Evolutionary conservation across 2,329 filamentous ascomycete genomes (phyloP).

Genomic region (Trichoderma lentiforme): DNA sequence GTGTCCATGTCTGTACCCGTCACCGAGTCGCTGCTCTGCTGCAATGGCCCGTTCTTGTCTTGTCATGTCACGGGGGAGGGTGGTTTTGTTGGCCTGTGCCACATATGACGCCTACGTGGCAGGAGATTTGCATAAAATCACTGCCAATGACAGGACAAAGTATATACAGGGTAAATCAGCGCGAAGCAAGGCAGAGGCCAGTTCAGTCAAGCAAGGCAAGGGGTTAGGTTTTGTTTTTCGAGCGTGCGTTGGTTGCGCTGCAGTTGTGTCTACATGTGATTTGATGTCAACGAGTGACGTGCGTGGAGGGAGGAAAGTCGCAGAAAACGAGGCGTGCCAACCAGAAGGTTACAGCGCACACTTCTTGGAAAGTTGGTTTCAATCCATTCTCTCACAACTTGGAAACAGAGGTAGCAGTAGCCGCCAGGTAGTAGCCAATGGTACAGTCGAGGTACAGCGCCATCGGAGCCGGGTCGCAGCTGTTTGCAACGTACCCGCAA

Average conservation of each 20-base stretch:
- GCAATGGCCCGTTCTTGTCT: background rate
- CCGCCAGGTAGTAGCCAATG: background rate
- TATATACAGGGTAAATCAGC: background rate
- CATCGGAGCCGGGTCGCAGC: background rate
- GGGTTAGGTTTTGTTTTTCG: background rate
- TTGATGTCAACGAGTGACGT: background rate
- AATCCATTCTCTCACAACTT: too few relatives aligned
- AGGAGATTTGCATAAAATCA: background rate
- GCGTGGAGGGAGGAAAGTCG: background rate
- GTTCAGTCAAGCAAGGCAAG: background rate
- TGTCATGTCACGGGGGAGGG: background rate
- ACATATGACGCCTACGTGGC: conserved; percentile 2
- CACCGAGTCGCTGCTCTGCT: background rate
- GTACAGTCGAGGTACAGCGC: background rate
- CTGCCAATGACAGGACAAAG: background rate
- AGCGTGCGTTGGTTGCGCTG: background rate
- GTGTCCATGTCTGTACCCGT: background rate
- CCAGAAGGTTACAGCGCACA: background rate
- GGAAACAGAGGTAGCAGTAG: background rate
- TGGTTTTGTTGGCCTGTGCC: conserved; percentile 4
- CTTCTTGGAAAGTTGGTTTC: background rate
- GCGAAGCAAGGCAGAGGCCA: background rate
- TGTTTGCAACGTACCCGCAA: background rate
- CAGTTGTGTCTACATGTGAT: background rate
- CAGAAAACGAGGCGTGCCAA: background rate